Evolutionary conservation across 1,139 yeast species (phyloP).

Genomic region (Wickerhamiella infanticola): DNA sequence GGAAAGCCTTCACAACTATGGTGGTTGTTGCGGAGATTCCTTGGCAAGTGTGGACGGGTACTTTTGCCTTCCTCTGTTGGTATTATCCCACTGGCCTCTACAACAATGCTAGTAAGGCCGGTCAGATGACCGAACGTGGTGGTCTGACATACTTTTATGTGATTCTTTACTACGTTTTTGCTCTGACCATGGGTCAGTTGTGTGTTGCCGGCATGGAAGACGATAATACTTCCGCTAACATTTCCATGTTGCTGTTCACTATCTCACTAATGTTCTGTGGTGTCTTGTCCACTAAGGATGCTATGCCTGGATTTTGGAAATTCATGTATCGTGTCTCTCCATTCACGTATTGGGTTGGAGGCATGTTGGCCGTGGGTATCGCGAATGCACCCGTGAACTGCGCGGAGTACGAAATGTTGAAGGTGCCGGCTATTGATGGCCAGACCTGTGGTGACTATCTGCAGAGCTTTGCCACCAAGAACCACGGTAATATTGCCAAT

Average conservation of each 20-base stretch:
- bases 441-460: constrained; percentile 45
- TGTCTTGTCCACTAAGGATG: constrained; percentile 49
- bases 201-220: constrained; percentile 46
- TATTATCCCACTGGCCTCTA: constrained; percentile 62
- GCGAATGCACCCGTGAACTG: constrained; percentile 45
- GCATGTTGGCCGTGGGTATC: constrained; percentile 36
- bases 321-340: constrained; percentile 66
- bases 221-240: constrained; percentile 62
- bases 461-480: constrained; percentile 18
- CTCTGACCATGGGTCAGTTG: constrained; percentile 51
- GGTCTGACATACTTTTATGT: constrained; percentile 49
- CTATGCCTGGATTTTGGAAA: constrained; percentile 48
- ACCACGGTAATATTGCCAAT: constrained; percentile 40
- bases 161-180: constrained; percentile 41
- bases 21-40: constrained; percentile 65
- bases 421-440: constrained; percentile 42
- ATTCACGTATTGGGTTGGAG: constrained; percentile 49
- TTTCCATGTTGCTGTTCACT: constrained; percentile 47
- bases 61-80: constrained; percentile 56
- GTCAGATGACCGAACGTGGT: constrained; percentile 41
- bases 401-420: constrained; percentile 33
- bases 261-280: constrained; percentile 69
- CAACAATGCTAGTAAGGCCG: constrained; percentile 28
- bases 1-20: constrained; percentile 46
- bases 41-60: constrained; percentile 51